A percentile compares a stretch with the other conserved stretches of the same genome.
phyloP scores from a whole-genome alignment of 2,329 filamentous ascomycete genomes.

The Fonsecaea monophora region DNA sequence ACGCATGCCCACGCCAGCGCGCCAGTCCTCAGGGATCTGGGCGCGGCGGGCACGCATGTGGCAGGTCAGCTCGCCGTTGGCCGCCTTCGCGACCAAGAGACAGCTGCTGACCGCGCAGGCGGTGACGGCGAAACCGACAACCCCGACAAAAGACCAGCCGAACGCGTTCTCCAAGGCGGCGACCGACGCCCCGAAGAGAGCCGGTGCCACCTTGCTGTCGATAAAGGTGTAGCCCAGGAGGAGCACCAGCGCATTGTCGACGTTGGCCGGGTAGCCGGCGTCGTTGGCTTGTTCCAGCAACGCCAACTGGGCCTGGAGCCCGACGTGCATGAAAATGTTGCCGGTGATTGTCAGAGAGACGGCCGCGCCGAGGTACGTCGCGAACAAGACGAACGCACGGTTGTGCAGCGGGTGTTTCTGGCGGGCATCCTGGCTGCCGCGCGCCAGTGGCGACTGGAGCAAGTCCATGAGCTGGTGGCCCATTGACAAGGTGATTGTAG shows the following conservation, averaged over 20 bases:
- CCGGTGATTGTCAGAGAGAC: slow-evolving; percentile 26
- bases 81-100: slow-evolving; percentile 20
- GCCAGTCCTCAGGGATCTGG: slow-evolving; percentile 7
- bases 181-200: not conserved
- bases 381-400: slow-evolving; percentile 31
- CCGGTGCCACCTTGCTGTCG: slow-evolving; percentile 11
- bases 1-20: not conserved
- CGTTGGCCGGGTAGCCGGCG: not conserved
- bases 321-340: slow-evolving; percentile 33
- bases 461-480: slow-evolving; percentile 32
- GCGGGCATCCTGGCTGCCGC: slow-evolving; percentile 1
- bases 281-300: slow-evolving; percentile 13
- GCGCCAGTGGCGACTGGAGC: slow-evolving; percentile 13
- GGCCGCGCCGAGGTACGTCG: slow-evolving; percentile 28
- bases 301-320: slow-evolving; percentile 9
- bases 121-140: slow-evolving; percentile 11
- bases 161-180: slow-evolving; percentile 1
- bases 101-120: slow-evolving; percentile 1
- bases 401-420: slow-evolving; percentile 32
- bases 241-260: slow-evolving; percentile 28
- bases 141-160: not conserved
- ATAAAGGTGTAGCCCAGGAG: slow-evolving; percentile 32
- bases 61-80: slow-evolving; percentile 11
- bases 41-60: slow-evolving; percentile 6
- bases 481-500: slow-evolving; percentile 27